These are phyloP conservation scores for Cytospora paraplurivora DNA, from an alignment of 2,329 filamentous ascomycete species.

Conservation along the genomic window DNA sequence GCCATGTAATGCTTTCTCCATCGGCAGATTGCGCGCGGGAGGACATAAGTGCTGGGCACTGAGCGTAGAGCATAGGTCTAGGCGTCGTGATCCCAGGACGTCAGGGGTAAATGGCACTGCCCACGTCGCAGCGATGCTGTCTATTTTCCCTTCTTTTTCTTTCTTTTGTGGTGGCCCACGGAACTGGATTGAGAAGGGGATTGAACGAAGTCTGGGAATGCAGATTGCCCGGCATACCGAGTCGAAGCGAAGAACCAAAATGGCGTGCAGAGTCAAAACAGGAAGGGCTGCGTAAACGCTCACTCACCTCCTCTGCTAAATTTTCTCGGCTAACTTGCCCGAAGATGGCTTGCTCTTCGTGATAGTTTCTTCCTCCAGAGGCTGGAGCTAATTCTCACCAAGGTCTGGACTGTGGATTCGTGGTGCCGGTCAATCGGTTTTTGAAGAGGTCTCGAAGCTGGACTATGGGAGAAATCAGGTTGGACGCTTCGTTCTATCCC, in stretches of 20 bases:
- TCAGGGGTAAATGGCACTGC: background rate
- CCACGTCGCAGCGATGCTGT: background rate
- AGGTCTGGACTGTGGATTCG: background rate
- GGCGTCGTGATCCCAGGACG: slow-evolving; percentile 2
- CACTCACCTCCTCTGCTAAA: background rate
- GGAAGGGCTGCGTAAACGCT: background rate
- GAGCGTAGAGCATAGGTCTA: background rate
- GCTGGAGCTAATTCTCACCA: background rate
- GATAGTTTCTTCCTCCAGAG: background rate
- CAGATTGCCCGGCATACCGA: background rate
- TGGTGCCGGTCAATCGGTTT: background rate
- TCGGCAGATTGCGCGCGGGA: slow-evolving; percentile 8
- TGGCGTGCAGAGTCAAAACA: background rate
- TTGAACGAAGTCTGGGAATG: background rate
- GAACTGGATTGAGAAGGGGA: background rate
- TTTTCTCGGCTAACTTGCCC: background rate
- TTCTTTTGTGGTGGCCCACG: background rate
- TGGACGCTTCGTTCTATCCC: background rate
- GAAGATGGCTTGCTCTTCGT: background rate
- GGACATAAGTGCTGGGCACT: background rate
- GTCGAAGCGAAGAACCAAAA: background rate
- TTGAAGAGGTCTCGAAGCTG: background rate
- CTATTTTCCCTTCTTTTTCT: background rate
- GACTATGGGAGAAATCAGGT: background rate
- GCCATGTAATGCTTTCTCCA: slow-evolving; percentile 21